Conservation (phyloP, 352 stramenopile genomes). For the Lagenidium sp. region DNA sequence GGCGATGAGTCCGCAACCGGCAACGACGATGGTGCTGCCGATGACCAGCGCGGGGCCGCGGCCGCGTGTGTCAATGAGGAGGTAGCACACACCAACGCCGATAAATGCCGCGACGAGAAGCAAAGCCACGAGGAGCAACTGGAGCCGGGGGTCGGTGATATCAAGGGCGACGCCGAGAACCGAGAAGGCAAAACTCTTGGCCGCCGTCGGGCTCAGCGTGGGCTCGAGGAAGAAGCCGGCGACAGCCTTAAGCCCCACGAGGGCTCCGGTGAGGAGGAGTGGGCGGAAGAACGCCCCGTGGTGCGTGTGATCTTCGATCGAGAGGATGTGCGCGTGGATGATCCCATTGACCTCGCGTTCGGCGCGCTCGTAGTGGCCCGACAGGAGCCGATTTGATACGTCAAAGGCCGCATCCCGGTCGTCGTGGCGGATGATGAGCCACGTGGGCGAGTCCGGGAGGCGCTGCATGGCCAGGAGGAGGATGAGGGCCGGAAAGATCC, state of each 20-base stretch:
- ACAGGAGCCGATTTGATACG: slow-evolving; percentile 48
- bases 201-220: slow-evolving; percentile 27
- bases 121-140: slow-evolving; percentile 28
- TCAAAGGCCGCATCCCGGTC: slow-evolving; percentile 57
- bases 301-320: slow-evolving; percentile 34
- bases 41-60: slow-evolving; percentile 37
- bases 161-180: slow-evolving; percentile 52
- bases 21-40: slow-evolving; percentile 43
- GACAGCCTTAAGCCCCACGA: slow-evolving; percentile 44
- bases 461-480: slow-evolving; percentile 57
- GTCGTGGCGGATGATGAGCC: slow-evolving; percentile 62
- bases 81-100: slow-evolving; percentile 39
- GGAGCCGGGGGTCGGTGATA: slow-evolving; percentile 37
- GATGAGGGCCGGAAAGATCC: slow-evolving; percentile 33
- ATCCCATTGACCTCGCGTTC: slow-evolving; percentile 66
- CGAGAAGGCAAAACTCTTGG: slow-evolving; percentile 36
- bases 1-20: slow-evolving; percentile 37
- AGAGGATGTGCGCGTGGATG: slow-evolving; percentile 62
- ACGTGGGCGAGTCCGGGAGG: slow-evolving; percentile 71
- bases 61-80: slow-evolving; percentile 61
- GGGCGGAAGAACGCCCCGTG: slow-evolving; percentile 62
- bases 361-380: slow-evolving; percentile 33
- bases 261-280: slow-evolving; percentile 38
- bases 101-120: slow-evolving; percentile 34
- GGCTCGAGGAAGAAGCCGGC: slow-evolving; percentile 40